These are phyloP conservation scores for Mycoemilia scoparia DNA, from an alignment of 192 early-diverging fungal genomes.

Conservation along the genomic window DNA sequence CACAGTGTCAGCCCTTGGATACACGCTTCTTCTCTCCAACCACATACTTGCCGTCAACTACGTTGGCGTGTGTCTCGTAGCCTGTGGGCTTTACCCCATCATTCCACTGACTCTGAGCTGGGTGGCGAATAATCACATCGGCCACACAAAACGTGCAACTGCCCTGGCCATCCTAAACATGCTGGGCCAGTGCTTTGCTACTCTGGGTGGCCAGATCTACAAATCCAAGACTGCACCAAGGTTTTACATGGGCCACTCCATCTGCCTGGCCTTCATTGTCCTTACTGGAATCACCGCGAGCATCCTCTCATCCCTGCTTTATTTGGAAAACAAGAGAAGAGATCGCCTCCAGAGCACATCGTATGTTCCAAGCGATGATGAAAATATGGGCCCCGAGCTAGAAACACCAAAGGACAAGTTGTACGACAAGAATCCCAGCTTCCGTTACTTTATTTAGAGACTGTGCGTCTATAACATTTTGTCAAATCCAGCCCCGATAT, in stretches of 20 bases:
- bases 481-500: no score
- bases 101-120: constrained; percentile 43
- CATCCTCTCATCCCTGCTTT: constrained; percentile 29
- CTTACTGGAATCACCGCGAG: constrained; percentile 29
- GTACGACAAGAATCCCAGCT: constrained; percentile 25
- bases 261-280: constrained; percentile 31
- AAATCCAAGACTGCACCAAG: constrained; percentile 35
- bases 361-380: constrained; percentile 6
- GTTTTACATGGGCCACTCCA: constrained; percentile 31
- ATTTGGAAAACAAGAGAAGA: constrained; percentile 39
- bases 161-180: constrained; percentile 45
- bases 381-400: constrained; percentile 7
- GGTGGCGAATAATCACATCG: constrained; percentile 48
- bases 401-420: constrained; percentile 17
- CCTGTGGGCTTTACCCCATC: constrained; percentile 27
- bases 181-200: constrained; percentile 54
- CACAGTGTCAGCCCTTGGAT: constrained; percentile 12
- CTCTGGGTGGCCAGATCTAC: constrained; percentile 57
- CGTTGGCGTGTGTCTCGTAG: constrained; percentile 23
- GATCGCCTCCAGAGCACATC: constrained; percentile 18
- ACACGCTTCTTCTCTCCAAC: constrained; percentile 23
- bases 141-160: constrained; percentile 53
- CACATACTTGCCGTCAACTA: constrained; percentile 16
- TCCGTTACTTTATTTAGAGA: constrained; percentile 22
- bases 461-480: no score